Conservation (phyloP, 768 basidiomycete species). For the Daedalea quercina region DNA sequence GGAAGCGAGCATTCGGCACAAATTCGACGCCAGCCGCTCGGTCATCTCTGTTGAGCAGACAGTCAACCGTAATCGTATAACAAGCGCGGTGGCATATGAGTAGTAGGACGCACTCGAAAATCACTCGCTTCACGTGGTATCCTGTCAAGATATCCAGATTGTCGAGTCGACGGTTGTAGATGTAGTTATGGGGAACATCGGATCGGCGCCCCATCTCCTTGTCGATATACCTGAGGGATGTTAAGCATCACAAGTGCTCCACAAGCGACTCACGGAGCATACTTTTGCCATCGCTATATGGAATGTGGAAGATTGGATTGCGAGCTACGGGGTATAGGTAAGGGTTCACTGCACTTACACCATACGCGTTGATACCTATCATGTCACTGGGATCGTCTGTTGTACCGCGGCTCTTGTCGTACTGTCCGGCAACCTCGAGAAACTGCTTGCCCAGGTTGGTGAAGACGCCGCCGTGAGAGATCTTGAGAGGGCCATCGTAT, state of each 20-base stretch:
- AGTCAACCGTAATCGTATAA: background rate
- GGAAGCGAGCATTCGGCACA: conserved; percentile 19
- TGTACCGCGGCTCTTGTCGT: conserved; percentile 39
- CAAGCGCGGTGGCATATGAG: background rate
- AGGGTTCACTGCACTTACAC: conserved; percentile 27
- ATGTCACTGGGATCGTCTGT: conserved; percentile 46
- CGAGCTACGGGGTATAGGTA: background rate
- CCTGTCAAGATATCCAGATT: conserved; percentile 28
- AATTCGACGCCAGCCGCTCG: conserved; percentile 34
- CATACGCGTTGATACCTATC: conserved; percentile 33
- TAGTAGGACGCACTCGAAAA: conserved; percentile 27
- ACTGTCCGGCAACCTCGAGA: conserved; percentile 36
- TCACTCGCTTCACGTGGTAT: conserved; percentile 27
- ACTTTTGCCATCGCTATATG: conserved; percentile 50
- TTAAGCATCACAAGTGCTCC: background rate
- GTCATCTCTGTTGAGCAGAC: conserved; percentile 19
- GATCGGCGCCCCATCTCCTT: conserved; percentile 45
- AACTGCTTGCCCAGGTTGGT: conserved; percentile 40
- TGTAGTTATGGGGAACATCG: conserved; percentile 39
- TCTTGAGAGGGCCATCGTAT: conserved; percentile 24
- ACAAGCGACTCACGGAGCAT: conserved; percentile 5
- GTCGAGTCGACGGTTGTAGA: conserved; percentile 25
- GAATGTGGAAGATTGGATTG: no score
- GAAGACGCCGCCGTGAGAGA: conserved; percentile 34
- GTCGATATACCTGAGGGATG: conserved; percentile 42